phyloP scores from a whole-genome alignment of 805 yeast genomes.

The Saccharomycopsis microspora region DNA sequence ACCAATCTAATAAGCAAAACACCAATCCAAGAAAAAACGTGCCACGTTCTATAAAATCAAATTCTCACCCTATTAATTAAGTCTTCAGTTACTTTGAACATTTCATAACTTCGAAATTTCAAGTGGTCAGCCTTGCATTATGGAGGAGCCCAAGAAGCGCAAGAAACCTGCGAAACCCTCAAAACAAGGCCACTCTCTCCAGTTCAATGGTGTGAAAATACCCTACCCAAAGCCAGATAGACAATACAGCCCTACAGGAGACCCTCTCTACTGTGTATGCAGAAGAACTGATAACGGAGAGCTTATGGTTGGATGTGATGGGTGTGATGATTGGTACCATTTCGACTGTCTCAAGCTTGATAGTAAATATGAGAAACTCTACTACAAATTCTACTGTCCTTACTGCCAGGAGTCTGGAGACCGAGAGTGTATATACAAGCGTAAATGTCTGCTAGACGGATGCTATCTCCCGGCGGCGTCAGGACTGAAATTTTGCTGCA shows the following conservation, averaged over 20 bases:
- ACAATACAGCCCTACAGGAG: conserved; percentile 3
- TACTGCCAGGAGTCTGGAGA: conserved; percentile 37
- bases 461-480: conserved; percentile 46
- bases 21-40: background rate
- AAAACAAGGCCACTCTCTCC: background rate
- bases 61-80: background rate
- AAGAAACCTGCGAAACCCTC: background rate
- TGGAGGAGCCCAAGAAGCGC: too few species aligned
- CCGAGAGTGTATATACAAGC: conserved; percentile 51
- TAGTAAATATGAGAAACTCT: conserved; percentile 37
- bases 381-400: conserved; percentile 60
- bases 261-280: conserved; percentile 57
- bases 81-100: background rate
- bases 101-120: too few species aligned
- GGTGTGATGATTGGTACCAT: conserved; percentile 94
- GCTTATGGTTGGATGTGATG: conserved; percentile 90
- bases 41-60: background rate
- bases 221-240: conserved; percentile 14
- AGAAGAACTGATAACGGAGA: conserved; percentile 68
- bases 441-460: conserved; percentile 51
- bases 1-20: background rate
- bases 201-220: conserved; percentile 6
- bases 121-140: too few species aligned
- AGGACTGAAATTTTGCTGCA: conserved; percentile 61
- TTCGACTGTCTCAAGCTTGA: conserved; percentile 63